Evolutionary conservation across 2,329 filamentous ascomycete species (phyloP).

Genomic region (Stromatinia cepivora): DNA sequence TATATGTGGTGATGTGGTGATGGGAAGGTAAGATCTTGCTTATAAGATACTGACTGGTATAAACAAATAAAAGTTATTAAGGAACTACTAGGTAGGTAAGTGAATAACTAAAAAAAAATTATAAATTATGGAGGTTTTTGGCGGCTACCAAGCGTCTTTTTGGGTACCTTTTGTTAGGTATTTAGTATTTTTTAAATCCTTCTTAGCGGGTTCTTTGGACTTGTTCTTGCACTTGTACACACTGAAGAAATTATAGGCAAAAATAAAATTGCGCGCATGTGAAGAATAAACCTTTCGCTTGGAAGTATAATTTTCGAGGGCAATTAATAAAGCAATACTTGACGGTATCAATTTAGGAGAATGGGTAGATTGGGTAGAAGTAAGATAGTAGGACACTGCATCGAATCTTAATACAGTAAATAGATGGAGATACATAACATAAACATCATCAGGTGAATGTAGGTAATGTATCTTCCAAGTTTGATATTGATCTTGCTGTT

Average conservation of each 20-base stretch:
- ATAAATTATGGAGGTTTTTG: neutral
- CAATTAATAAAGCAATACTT: neutral
- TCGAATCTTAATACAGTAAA: neutral
- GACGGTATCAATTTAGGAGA: neutral
- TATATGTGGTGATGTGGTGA: neutral
- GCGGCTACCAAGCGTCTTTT: neutral
- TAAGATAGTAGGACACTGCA: neutral
- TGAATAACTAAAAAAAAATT: neutral
- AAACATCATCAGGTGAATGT: neutral
- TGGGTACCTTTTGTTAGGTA: neutral
- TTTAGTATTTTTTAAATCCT: neutral
- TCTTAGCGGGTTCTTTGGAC: neutral
- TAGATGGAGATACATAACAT: neutral
- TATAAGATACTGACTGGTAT: neutral
- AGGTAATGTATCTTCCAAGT: neutral
- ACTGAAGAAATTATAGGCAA: neutral
- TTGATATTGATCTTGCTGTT: neutral
- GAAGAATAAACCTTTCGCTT: slow-evolving; percentile 1
- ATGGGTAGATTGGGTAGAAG: neutral
- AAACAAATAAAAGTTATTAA: neutral
- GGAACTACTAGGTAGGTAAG: neutral
- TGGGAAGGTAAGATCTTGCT: neutral
- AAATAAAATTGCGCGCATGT: neutral
- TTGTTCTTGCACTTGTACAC: neutral
- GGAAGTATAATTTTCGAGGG: neutral